Base-by-base conservation (phyloP, 1,139 yeast genomes). In the Suhomyces yuchorum region DNA sequence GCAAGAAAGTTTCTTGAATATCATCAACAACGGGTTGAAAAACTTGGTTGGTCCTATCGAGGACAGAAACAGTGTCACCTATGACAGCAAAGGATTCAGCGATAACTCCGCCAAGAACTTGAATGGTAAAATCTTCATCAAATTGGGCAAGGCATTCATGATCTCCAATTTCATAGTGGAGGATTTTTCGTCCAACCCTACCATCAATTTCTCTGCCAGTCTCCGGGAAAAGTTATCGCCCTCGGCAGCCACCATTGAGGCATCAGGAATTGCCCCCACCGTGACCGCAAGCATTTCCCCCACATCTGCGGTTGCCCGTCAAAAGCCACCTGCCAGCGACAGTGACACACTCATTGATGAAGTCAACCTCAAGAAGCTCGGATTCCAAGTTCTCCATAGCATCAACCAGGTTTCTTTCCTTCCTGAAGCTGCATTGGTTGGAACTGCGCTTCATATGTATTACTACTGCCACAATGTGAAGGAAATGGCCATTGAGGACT, bases 371-470 rank as follows among this genome's bases (percentile, higher is more conserved):
- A 75, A 74, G 56, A 69, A 71, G 51, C 61, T 75, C 49, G 80
- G 79, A 0, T 74, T 73, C 59, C 70, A 62, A 53, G 58, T 73
- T 15, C 62, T 75, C 42, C 79, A 74, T 51, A 73, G 72, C 43
- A 60, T 75, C 43, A 75, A 75, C 55, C 54, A 65, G n/a, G 63
- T 63, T 19, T 59, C 69, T 18, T 72, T 60, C 51, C 55, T 75
- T 28, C 77, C 79, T 2, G 70, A 70, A 42, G 58, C 72, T n/a
- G 58, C 77, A 1, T 56, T 75, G 17, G 66, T 74, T 34, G 80
- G 80, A 2, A 57, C 70, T 8, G 58, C 77, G 1, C 58, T 75
- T 37, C 78, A 67, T 54, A 58, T 68, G 22, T 68, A 64, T 51
- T 60, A 65, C 44, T 71, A 71, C 51, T 51, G 53, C 24, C 44